Conservation (phyloP, 768 basidiomycete species). For the Chalciporus chontae region DNA sequence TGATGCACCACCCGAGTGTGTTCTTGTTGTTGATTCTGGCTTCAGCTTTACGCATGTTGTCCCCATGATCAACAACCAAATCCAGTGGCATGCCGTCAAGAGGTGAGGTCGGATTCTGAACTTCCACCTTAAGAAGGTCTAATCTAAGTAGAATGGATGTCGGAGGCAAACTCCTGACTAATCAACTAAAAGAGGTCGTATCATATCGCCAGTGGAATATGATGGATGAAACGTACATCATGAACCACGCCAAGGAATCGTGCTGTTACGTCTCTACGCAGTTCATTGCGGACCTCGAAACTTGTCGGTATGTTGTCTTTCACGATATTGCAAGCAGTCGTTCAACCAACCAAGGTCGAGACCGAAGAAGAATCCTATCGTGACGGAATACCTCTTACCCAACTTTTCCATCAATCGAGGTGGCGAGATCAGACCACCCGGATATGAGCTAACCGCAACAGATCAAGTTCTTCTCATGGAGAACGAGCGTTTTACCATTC, state of each 20-base stretch:
- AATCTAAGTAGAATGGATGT: conserved; percentile 72
- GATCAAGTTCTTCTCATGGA: conserved; percentile 80
- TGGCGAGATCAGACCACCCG: conserved; percentile 52
- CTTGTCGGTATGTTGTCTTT: conserved; percentile 61
- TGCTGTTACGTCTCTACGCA: conserved; percentile 83
- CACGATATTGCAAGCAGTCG: conserved; percentile 14
- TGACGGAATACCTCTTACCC: conserved; percentile 88
- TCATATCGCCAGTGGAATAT: conserved; percentile 98
- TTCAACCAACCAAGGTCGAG: conserved; percentile 40
- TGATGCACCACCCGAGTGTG: conserved; percentile 69
- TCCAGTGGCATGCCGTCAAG: conserved; percentile 80
- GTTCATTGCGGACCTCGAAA: conserved; percentile 72
- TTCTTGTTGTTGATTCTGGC: conserved; percentile 82
- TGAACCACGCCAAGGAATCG: conserved; percentile 88
- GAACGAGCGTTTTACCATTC: conserved; percentile 88
- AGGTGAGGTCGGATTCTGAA: conserved; percentile 44
- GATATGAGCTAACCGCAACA: conserved; percentile 50
- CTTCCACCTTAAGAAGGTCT: conserved; percentile 13
- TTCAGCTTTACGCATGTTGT: conserved; percentile 94
- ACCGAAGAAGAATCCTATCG: conserved; percentile 60
- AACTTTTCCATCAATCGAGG: conserved; percentile 70
- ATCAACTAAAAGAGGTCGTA: conserved; percentile 89
- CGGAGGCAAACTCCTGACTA: conserved; percentile 93
- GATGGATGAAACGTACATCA: conserved; percentile 94
- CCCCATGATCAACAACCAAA: conserved; percentile 69